Percentiles rank a stretch among this genome's conserved stretches.
Evolutionary conservation across 345 rosid species (phyloP).

Genomic region (Orychophragmus violaceus): DNA sequence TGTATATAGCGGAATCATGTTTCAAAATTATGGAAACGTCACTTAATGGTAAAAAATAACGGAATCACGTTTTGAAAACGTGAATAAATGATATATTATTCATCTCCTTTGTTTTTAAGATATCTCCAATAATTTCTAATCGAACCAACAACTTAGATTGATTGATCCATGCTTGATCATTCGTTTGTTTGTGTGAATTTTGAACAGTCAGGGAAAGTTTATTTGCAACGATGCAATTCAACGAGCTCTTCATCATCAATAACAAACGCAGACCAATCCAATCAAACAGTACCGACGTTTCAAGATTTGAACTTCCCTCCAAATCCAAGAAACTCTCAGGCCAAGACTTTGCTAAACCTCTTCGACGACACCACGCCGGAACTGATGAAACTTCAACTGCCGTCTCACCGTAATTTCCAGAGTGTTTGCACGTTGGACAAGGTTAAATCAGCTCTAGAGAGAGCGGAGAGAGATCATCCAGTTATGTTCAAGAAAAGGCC

Average conservation of each 20-base stretch:
- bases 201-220: constrained; percentile 80
- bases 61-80: no score
- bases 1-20: no score
- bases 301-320: constrained; percentile 69
- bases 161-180: no score
- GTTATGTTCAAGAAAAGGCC: constrained; percentile 33
- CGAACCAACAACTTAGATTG: no score
- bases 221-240: constrained; percentile 57
- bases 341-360: constrained; percentile 39
- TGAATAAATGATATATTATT: no score
- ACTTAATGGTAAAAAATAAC: no score
- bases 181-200: no score
- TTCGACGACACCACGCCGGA: constrained; percentile 42
- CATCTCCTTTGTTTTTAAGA: no score
- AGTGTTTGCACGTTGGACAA: constrained; percentile 89
- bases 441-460: constrained; percentile 69
- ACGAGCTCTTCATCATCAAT: constrained; percentile 41
- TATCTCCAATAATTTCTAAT: no score
- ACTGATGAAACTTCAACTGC: constrained; percentile 33
- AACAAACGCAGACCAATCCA: constrained; percentile 28
- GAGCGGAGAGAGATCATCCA: constrained; percentile 66
- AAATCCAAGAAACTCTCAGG: neutral
- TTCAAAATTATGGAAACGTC: no score
- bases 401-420: constrained; percentile 35
- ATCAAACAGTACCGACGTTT: constrained; percentile 48